phyloP scores from a whole-genome alignment of 805 yeast genomes.

The Metschnikowia similis region DNA sequence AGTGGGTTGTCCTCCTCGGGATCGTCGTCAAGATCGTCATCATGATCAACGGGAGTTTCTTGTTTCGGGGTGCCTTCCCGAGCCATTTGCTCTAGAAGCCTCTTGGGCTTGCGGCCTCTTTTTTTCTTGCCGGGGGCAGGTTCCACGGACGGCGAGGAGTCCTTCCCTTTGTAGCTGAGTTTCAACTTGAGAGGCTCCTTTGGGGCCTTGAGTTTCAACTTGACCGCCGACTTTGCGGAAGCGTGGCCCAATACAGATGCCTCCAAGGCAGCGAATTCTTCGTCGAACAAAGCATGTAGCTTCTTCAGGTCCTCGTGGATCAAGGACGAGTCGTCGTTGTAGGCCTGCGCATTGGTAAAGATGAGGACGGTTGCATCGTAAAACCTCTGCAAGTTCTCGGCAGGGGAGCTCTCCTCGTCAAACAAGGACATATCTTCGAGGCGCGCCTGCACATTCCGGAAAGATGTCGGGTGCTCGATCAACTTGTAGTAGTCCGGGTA shows the following conservation, averaged over 20 bases:
- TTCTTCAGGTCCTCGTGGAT: constrained; percentile 68
- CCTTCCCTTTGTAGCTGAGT: constrained; percentile 23
- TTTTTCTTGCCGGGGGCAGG: constrained; percentile 18
- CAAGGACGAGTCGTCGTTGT: constrained; percentile 69
- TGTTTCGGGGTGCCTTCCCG: constrained; percentile 11
- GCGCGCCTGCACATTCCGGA: constrained; percentile 52
- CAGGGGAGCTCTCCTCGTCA: constrained; percentile 18
- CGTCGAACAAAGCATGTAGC: constrained; percentile 50
- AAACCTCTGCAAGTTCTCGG: constrained; percentile 55
- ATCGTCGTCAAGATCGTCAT: constrained; percentile 9
- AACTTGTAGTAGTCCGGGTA: constrained; percentile 80
- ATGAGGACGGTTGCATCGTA: constrained; percentile 56
- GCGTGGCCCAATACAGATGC: constrained; percentile 17
- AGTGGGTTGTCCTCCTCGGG: constrained; percentile 3
- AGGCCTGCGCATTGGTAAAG: constrained; percentile 73
- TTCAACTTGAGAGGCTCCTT: constrained; percentile 25
- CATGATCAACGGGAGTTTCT: constrained; percentile 7
- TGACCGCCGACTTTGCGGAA: constrained; percentile 18
- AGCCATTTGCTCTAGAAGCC: constrained; percentile 18
- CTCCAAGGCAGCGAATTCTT: constrained; percentile 30
- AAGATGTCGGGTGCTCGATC: constrained; percentile 70
- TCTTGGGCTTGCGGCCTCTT: constrained; percentile 22
- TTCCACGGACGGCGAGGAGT: constrained; percentile 9
- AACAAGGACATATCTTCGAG: constrained; percentile 47
- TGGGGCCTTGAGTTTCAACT: constrained; percentile 24